These are phyloP conservation scores for Acanthamoeba healyi DNA, from an alignment of 208 protist genomes.

Conservation along the genomic window DNA sequence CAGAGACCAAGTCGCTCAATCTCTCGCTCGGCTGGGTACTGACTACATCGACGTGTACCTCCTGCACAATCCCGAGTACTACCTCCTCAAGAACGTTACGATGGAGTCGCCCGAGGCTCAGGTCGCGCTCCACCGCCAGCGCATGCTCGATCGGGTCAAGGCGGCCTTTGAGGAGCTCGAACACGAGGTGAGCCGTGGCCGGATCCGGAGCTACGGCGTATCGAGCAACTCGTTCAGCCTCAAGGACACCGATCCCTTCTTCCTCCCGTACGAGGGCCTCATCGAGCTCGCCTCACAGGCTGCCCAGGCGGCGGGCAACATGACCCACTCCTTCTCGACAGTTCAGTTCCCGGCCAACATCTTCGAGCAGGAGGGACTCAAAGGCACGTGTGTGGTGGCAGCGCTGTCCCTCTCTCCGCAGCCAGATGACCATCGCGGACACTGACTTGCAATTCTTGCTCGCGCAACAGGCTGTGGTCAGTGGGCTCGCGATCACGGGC, in stretches of 20 bases:
- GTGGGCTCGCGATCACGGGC: constrained; percentile 41
- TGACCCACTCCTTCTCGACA: constrained; percentile 51
- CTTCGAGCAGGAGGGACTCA: constrained; percentile 42
- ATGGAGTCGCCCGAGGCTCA: background rate
- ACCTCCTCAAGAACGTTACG: constrained; percentile 39
- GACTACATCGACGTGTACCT: constrained; percentile 52
- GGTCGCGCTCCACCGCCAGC: background rate
- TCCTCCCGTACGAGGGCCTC: constrained; percentile 39
- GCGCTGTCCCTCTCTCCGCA: too few species aligned
- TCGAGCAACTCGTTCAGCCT: constrained; percentile 65
- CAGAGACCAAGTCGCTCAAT: background rate
- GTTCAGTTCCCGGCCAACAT: constrained; percentile 58
- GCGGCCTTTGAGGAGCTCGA: constrained; percentile 29
- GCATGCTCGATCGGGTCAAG: constrained; percentile 1
- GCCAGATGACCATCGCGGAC: too few species aligned
- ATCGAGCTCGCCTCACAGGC: background rate
- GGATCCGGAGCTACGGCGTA: constrained; percentile 40
- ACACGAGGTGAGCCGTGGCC: constrained; percentile 1
- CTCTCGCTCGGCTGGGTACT: background rate
- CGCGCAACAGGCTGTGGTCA: constrained; percentile 1
- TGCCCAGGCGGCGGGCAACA: background rate
- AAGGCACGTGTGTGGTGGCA: background rate
- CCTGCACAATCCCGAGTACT: constrained; percentile 56
- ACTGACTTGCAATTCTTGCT: too few species aligned
- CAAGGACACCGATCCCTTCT: constrained; percentile 32